A percentile compares a stretch with the other conserved stretches of the same genome.
Evolutionary conservation across 345 rosid genomes (phyloP).

Genomic region (Carallia pectinifolia): DNA sequence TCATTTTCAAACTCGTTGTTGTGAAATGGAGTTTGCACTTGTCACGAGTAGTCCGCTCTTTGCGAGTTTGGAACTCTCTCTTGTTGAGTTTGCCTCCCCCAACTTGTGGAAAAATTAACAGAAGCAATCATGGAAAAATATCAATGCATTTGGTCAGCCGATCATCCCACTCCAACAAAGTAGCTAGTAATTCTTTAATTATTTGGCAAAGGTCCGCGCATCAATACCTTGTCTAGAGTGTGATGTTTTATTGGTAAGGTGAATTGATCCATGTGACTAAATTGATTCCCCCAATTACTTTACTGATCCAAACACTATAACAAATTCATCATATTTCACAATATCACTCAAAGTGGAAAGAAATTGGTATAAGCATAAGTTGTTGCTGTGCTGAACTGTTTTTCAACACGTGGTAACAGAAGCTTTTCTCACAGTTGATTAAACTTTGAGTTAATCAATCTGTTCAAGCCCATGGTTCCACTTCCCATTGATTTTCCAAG

Average conservation of each 20-base stretch:
- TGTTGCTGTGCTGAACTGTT: neutral
- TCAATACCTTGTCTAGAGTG: neutral
- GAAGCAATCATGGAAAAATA: constrained; percentile 1
- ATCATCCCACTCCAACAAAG: constrained; percentile 36
- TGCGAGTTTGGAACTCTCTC: no score
- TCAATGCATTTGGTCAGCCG: constrained; percentile 14
- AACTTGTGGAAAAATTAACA: no score
- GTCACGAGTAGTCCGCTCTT: no score
- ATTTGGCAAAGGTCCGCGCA: neutral
- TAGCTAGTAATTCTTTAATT: constrained; percentile 5
- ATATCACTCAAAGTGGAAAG: neutral
- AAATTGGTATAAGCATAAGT: neutral
- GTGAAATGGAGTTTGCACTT: no score
- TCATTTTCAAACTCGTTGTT: no score
- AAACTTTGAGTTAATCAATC: neutral
- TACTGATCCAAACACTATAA: neutral
- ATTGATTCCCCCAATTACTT: neutral
- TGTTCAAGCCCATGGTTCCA: neutral
- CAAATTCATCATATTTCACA: neutral
- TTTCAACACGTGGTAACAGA: neutral
- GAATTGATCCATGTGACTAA: constrained; percentile 3
- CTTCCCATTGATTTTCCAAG: neutral
- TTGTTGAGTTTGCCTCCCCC: no score
- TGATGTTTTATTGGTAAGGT: neutral
- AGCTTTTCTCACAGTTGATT: neutral